Base-by-base conservation (phyloP, 1,284 basidiomycete species). In the Phylloporus sp. region DNA sequence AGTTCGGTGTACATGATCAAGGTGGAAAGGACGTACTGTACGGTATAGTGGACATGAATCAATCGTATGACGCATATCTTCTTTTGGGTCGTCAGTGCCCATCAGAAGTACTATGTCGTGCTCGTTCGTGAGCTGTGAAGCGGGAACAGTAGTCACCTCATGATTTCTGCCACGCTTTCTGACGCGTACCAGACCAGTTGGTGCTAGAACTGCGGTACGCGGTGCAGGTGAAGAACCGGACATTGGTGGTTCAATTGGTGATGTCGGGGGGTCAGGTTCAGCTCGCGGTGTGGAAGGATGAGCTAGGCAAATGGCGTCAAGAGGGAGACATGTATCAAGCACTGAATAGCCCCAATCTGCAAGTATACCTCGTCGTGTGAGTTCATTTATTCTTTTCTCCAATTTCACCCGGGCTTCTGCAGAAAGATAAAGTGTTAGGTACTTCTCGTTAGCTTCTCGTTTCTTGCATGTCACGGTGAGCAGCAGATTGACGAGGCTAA, bases 181-280 rank as follows among this genome's bases (percentile, higher is more conserved):
- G n/a, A n/a, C n/a, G n/a, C n/a, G n/a, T n/a, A n/a, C n/a, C n/a
- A n/a, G n/a, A n/a, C n/a, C n/a, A n/a, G n/a, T n/a, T n/a, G n/a
- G n/a, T n/a, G n/a, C n/a, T n/a, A n/a, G n/a, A n/a, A n/a, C n/a
- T n/a, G n/a, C n/a, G n/a, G n/a, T n/a, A n/a, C n/a, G n/a, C n/a
- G n/a, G n/a, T n/a, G n/a, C n/a, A n/a, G n/a, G n/a, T n/a, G n/a
- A n/a, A n/a, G n/a, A n/a, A n/a, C n/a, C n/a, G n/a, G n/a, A n/a
- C n/a, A n/a, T n/a, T n/a, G n/a, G n/a, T n/a, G n/a, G n/a, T n/a
- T 64, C 61, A 37, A 64, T 60, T 20, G 58, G 63, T 17, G 39
- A 62, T 11, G 43, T 60, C 8, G 64, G 55, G 37, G 57, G 45
- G 1, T 15, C 23, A 14, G 47, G 23, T 49, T 49, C 12, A 14